Evolutionary conservation across 257 asterid species (phyloP), one percentile per base, ranked within the genome.

Genomic region (Mentha longifolia): DNA sequence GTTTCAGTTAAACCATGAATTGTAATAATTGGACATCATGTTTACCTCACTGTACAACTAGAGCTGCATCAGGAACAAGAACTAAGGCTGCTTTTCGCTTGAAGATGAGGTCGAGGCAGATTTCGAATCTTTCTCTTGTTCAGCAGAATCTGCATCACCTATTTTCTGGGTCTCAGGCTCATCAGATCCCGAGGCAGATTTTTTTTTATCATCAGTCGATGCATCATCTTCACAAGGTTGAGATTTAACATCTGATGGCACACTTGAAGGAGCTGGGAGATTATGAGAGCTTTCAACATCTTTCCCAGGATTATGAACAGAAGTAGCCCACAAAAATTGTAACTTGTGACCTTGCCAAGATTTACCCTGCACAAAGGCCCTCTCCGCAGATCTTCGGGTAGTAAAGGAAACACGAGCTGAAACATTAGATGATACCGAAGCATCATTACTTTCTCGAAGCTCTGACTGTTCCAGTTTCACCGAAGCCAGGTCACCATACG

Each of bases 321-420:
- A 43, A 3, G 76, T 54, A 41, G 81, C 56, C 99, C 99, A 94
- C 79, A 14, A 46, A 78, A 91, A 92, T 66, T 74, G 88, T 83
- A 94, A 76, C 75, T 74, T 80, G 65, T 89, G 91, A 57, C 96
- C 96, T 79, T 88, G 83, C 97, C 97, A 94, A 73, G 76, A 68
- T 89, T 89, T 94, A 52, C 93, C 99, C 65, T 84, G 82, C 79
- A 55, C 67, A 83, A 91, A 94, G 65, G 98, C 99, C 80, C 45
- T 88, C 85, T 94, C 99, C 61, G 99, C 99, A 68, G 87, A 79
- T 7, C 76, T 86, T 5, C 98, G 90, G 74, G 89, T 80, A 51
- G 83, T 81, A 72, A 88, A 94, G 71, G 87, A 82, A 82, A 94
- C 77, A 71, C 70, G 81, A 76, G 96, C 97, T 71, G 97, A 77